Base-by-base conservation (phyloP, 2,329 filamentous ascomycete genomes). In the Aspergillus terreus region DNA sequence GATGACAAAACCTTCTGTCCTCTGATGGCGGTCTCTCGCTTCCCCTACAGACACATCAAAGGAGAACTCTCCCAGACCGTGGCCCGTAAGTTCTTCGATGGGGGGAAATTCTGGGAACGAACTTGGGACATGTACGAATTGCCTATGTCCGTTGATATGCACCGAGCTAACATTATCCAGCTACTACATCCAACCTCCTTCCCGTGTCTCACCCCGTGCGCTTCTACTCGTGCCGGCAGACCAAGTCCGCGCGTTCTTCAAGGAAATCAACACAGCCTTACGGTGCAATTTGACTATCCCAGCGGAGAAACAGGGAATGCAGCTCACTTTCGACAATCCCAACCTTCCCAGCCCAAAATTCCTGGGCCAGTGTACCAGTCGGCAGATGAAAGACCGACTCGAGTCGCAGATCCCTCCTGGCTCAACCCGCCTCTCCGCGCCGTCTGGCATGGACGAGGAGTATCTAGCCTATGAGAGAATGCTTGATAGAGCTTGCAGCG, bases 101-200 rank as follows among this genome's bases (percentile, higher is more conserved):
- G 51, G 5, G 71, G 70, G 2, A 68, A 76, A 47, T 74, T 78
- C 57, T 82, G 80, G 60, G 70, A 75, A 2, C 78, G 82, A 52
- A 63, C 74, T 10, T 96, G 91, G 91, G 84, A 92, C 56, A 73
- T 95, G 88, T 94, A 76, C 78, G 85, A 78, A 4, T 51, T 46
- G 44, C 42, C 14, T 4, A 2, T 44, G 15, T 30, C 47, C 32
- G 5, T 6, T 38, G 12, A 15, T 14, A 25, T 23, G 2, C 12
- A 15, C 10, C 33, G 17, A 47, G 50, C 43, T 41, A 17, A 46
- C 19, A 10, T 35, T 27, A 6, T 5, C 23, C 30, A 89, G 86
- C 49, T 90, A 86, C 69, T 91, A 88, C 66, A 63, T 90, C 33
- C 77, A 84, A 63, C 74, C 81, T 44, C 80, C 82, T 0, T 57